Evolutionary conservation across 345 rosid genomes (phyloP), one percentile per base, ranked within the genome.

Genomic region (Fremontodendron californicum): DNA sequence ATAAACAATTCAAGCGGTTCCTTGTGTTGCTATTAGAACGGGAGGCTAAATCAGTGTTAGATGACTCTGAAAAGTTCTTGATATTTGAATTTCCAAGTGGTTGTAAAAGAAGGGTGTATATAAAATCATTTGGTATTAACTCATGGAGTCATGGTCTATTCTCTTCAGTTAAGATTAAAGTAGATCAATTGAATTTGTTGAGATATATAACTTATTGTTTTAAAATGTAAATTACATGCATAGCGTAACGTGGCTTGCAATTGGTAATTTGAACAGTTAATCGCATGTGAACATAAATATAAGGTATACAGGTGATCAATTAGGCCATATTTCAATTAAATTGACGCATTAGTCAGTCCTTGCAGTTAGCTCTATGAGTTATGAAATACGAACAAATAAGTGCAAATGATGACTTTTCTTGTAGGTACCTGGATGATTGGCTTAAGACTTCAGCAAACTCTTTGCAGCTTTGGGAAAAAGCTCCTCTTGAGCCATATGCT

Each of bases 401-500:
- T 60, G 31, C 57, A 76, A 73, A 23, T 72, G 58, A 31, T 75
- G 40, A 73, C 80, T n/a, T 75, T 78, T 67, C 63, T 76, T 33
- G 75, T 78, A 96, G 99, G 86, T 96, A 96, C 86, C 99, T 94
- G 87, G 98, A 96, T 81, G 98, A 96, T 87, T 96, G 99, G 99
- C 94, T 96, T 60, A 94, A 92, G 85, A 84, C 94, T 78, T 90
- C 99, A 43, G 84, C 95, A 74, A 89, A 80, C 81, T 86, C 98
- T 78, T 82, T 96, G 80, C 93, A 92, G 79, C 83, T 84, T 49
- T 96, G 99, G 99, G 99, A 96, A 83, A 96, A 96, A 85, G 99
- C 98, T 77, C 99, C 99, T 77, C 82, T 96, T 78, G 98, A 96
- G 77, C 98, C 99, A 77, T 96, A 90, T 85, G 99, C 99, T 74